phyloP scores from a whole-genome alignment of 805 yeast species.

The Hanseniaspora meyeri region DNA sequence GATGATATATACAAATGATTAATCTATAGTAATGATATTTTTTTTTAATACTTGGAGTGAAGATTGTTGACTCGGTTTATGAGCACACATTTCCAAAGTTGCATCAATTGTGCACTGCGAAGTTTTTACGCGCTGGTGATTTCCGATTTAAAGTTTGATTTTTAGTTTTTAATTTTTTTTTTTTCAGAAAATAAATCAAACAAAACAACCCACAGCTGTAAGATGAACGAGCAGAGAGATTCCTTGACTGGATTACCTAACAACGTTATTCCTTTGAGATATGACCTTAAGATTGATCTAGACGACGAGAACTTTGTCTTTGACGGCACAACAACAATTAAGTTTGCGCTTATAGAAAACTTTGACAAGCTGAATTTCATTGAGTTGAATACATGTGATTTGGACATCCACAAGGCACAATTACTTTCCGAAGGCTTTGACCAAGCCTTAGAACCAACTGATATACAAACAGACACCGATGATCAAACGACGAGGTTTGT shows the following conservation, averaged over 20 bases:
- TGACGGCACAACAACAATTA: neutral
- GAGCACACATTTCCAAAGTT: too few species aligned
- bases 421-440: conserved; percentile 21
- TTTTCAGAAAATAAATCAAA: too few species aligned
- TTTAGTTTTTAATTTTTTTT: too few species aligned
- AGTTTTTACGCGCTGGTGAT: too few species aligned
- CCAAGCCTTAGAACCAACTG: conserved; percentile 24
- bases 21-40: neutral
- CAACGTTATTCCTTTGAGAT: neutral
- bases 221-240: too few species aligned
- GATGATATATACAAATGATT: neutral
- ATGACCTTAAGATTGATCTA: neutral
- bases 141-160: too few species aligned
- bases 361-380: conserved; percentile 29
- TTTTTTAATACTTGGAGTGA: too few species aligned
- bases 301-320: neutral
- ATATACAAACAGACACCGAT: conserved; percentile 27
- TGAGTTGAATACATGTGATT: conserved; percentile 51
- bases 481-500: conserved; percentile 53
- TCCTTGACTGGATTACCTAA: neutral
- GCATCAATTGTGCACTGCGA: too few species aligned
- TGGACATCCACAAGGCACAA: conserved; percentile 44
- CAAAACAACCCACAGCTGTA: too few species aligned
- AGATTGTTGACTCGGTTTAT: too few species aligned
- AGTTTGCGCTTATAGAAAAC: neutral